Evolutionary conservation across 2,329 filamentous ascomycete genomes (phyloP).

Genomic region (Penicillium fuscoglaucum): DNA sequence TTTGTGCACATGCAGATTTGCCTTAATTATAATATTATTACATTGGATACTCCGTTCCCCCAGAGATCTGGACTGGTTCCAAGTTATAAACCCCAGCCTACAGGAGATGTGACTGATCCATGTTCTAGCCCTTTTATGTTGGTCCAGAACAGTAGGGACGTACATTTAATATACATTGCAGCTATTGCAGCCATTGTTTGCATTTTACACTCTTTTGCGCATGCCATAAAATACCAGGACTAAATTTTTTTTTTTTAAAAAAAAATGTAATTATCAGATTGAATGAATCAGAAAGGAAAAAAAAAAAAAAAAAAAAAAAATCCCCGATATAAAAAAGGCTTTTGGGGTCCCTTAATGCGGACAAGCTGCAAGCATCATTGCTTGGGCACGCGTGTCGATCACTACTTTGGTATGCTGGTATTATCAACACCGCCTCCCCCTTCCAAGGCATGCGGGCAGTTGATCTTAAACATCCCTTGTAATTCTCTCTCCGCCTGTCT

Average conservation of each 20-base stretch:
- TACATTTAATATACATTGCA: background rate
- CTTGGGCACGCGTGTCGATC: conserved; percentile 25
- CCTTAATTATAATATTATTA: background rate
- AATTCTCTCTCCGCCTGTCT: background rate
- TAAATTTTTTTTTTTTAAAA: background rate
- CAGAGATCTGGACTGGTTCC: background rate
- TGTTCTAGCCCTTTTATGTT: background rate
- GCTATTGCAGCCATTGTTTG: background rate
- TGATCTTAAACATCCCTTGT: conserved; percentile 10
- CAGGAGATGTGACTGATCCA: background rate
- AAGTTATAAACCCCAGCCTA: background rate
- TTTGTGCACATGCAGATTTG: background rate
- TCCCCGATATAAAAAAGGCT: conserved; percentile 6
- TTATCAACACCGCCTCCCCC: conserved; percentile 26
- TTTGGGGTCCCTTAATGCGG: conserved; percentile 14
- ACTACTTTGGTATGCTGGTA: conserved; percentile 21
- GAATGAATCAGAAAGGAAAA: background rate
- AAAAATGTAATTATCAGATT: background rate
- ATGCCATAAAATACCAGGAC: background rate
- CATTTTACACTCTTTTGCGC: background rate
- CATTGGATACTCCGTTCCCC: background rate
- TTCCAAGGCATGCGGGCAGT: conserved; percentile 11
- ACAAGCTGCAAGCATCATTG: conserved; percentile 14
- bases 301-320: background rate
- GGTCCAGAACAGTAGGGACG: background rate